Percentiles rank a stretch among this genome's conserved stretches.
Conservation (phyloP, 176 grass and related monocot species). For the Aegilops longissima region DNA sequence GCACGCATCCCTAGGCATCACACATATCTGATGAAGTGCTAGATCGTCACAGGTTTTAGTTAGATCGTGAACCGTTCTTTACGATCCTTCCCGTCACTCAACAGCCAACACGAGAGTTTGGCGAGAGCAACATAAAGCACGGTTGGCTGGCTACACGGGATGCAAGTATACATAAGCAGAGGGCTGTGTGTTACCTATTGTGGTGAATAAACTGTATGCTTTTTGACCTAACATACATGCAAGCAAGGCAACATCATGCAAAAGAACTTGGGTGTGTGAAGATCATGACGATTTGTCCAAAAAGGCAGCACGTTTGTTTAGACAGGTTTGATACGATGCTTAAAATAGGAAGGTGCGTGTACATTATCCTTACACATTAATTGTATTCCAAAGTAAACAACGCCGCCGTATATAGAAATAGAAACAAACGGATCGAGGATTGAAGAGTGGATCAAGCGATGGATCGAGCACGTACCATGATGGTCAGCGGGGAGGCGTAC, state of each 20-base stretch:
- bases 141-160: not conserved
- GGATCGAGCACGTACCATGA: constrained; percentile 58
- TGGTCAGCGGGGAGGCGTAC: constrained; percentile 57
- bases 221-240: not conserved
- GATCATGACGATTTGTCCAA: not conserved
- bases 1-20: not conserved
- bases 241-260: not conserved
- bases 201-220: not conserved
- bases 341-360: not conserved
- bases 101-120: not conserved
- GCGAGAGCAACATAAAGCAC: not conserved
- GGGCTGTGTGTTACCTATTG: not conserved
- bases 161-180: not conserved
- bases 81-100: not conserved
- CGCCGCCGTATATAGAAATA: not conserved
- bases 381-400: not conserved
- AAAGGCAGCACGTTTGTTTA: not conserved
- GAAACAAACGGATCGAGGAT: not conserved
- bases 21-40: constrained; percentile 16
- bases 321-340: not conserved
- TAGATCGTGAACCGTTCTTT: not conserved
- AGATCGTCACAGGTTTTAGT: not conserved
- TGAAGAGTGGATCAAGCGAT: not conserved
- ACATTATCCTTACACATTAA: not conserved
- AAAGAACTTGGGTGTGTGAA: not conserved